phyloP scores from a whole-genome alignment of 768 basidiomycete genomes.

The Mycena epipterygia region DNA sequence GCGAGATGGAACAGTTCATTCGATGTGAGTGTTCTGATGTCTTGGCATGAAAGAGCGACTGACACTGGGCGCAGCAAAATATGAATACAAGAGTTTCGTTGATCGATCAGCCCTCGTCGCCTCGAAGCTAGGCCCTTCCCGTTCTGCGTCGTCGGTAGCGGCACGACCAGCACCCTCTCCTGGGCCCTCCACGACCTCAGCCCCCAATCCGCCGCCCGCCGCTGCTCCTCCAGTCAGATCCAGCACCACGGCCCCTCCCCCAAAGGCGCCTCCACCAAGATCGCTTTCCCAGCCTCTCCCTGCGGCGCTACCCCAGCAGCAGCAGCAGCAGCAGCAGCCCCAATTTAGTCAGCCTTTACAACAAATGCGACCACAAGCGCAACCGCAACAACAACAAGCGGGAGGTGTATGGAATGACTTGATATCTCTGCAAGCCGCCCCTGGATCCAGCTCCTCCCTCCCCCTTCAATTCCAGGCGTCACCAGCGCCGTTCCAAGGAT shows the following conservation, averaged over 20 bases:
- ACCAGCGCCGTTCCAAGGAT: constrained; percentile 51
- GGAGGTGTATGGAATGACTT: constrained; percentile 72
- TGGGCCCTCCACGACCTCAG: constrained; percentile 22
- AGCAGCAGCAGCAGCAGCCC: constrained; percentile 37
- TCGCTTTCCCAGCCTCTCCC: constrained; percentile 41
- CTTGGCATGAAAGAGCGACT: neutral
- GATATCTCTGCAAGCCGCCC: constrained; percentile 59
- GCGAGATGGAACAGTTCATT: constrained; percentile 93
- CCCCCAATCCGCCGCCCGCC: constrained; percentile 33
- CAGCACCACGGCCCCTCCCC: constrained; percentile 25
- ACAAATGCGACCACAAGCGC: constrained; percentile 37
- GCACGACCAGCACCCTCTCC: constrained; percentile 36
- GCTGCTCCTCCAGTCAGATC: constrained; percentile 42
- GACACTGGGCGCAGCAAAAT: constrained; percentile 68
- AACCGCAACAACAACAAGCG: constrained; percentile 39
- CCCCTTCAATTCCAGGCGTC: constrained; percentile 62
- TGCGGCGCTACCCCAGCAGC: constrained; percentile 19
- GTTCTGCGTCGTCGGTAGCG: constrained; percentile 50
- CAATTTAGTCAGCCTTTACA: constrained; percentile 1
- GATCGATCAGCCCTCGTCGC: constrained; percentile 61
- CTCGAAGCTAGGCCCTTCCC: constrained; percentile 61
- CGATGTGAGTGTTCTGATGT: constrained; percentile 66
- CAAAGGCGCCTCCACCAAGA: constrained; percentile 35
- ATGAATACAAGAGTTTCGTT: constrained; percentile 81
- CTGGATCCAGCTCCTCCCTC: constrained; percentile 63